Evolutionary conservation across 73 alveolate genomes (phyloP).

Genomic region (Durusdinium trenchii): DNA sequence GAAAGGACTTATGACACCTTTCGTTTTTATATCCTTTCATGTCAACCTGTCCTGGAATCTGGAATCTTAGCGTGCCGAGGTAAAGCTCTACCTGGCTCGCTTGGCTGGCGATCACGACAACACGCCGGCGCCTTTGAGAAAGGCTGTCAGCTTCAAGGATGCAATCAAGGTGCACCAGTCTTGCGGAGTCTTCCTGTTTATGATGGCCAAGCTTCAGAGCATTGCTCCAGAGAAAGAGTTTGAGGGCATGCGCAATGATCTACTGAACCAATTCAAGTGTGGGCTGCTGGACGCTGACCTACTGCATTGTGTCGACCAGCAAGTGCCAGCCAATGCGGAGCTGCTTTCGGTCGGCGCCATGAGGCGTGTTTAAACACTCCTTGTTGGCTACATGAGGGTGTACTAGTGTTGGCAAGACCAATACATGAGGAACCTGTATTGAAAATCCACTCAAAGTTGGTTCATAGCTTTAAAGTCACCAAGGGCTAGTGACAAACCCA

Average conservation of each 20-base stretch:
- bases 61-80: not conserved
- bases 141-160: not conserved
- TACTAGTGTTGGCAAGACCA: not conserved
- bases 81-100: not conserved
- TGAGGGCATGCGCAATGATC: not conserved
- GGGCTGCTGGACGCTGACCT: not conserved
- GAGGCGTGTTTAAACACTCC: not conserved
- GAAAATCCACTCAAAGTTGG: too few species aligned
- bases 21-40: too few species aligned
- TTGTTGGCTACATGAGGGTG: not conserved
- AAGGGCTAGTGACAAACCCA: too few species aligned
- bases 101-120: not conserved
- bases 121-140: not conserved
- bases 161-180: not conserved
- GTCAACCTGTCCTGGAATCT: too few species aligned
- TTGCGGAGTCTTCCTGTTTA: not conserved
- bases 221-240: not conserved
- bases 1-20: too few species aligned
- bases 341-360: not conserved
- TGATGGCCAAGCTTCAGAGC: not conserved
- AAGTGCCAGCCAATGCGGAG: not conserved
- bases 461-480: too few species aligned
- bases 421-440: not conserved
- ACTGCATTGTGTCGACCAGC: not conserved
- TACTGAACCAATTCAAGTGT: not conserved